Evolutionary conservation across 2,329 filamentous ascomycete genomes (phyloP), one percentile per base, ranked within the genome.

Genomic region (Neofusicoccum ribis): DNA sequence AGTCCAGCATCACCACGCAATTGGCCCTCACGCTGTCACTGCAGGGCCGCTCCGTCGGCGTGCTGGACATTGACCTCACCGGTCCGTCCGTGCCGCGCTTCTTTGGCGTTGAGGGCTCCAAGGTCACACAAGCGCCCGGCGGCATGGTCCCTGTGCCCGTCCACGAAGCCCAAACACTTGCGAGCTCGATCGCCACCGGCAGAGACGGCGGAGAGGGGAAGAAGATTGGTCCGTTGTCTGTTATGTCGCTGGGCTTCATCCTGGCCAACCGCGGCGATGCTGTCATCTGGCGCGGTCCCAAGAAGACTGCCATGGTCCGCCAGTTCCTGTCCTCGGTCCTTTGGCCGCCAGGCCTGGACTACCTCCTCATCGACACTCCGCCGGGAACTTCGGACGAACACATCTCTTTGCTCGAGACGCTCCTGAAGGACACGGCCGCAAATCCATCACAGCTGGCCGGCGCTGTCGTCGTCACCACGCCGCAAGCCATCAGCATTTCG

Each of bases 221-320:
- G 39, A 37, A 23, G 3, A 44, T 88, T 27, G 91, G 91, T 1
- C 82, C 88, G 39, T 82, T 94, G 9, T 85, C 88, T 67, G 95
- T 92, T 77, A 97, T 98, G 91, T 97, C 92, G 64, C 83, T 99
- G 1, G 95, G 93, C 2, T 98, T 99, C 72, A 85, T 99, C 6
- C 85, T 99, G 5, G 88, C 89, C 3, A 87, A 88, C 67, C 84
- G 94, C 71, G 91, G 91, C 68, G 93, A 97, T 72, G 94, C 95
- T 0, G 93, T 99, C 0, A 95, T 99, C 44, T 99, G 95, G 95
- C 88, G 95, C 62, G 95, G 95, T 0, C 95, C 95, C 2, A 99
- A 99, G 80, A 99, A 99, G 82, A 99, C 95, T 4, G 95, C 95
- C 59, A 99, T 99, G 95, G 92, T 99, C 66, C 88, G 93, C 46